These are phyloP conservation scores for Carex kokanica DNA, from an alignment of 176 grass and related monocot species.

Conservation along the genomic window DNA sequence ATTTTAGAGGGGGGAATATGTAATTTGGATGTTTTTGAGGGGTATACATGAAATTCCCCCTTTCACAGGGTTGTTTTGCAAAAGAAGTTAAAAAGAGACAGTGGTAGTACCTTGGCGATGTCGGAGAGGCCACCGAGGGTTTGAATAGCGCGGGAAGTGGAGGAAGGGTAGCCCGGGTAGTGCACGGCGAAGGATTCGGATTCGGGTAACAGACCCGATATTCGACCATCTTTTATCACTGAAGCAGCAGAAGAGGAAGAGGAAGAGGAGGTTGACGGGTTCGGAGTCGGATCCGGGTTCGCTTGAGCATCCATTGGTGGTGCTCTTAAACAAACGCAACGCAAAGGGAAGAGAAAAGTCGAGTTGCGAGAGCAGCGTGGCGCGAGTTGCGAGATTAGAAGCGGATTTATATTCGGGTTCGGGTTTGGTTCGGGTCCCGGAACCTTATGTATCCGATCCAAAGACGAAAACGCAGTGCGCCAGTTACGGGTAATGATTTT, in stretches of 20 bases:
- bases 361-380: neutral
- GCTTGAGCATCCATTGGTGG: neutral
- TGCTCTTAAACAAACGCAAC: neutral
- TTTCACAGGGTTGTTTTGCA: neutral
- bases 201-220: conserved; percentile 49
- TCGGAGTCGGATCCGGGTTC: neutral
- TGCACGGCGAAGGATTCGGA: conserved; percentile 58
- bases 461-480: no score
- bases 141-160: conserved; percentile 38
- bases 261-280: neutral
- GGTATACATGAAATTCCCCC: no score
- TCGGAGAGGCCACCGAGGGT: conserved; percentile 59
- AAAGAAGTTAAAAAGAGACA: neutral
- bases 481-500: no score
- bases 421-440: no score
- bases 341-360: no score
- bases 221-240: conserved; percentile 43
- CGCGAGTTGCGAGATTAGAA: neutral
- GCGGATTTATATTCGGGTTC: neutral
- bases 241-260: conserved; percentile 11
- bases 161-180: conserved; percentile 80
- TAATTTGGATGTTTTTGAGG: no score
- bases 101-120: conserved; percentile 45
- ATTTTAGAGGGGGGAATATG: no score
- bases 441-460: no score